Evolutionary conservation across 768 basidiomycete species (phyloP).

Genomic region (Rubroboletus satanas): DNA sequence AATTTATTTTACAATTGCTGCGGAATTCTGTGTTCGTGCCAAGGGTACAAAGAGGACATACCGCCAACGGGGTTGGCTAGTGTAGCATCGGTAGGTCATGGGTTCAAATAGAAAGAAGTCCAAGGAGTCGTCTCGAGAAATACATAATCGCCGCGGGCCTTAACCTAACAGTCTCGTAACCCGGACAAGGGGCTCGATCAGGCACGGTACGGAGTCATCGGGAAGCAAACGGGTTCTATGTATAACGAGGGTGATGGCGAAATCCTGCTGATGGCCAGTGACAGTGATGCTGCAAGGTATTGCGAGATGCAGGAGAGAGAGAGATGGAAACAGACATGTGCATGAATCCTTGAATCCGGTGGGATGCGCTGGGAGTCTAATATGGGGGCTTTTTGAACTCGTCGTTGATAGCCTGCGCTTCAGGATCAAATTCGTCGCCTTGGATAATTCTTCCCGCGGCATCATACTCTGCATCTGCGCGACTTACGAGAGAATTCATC

Average conservation of each 20-base stretch:
- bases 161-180: not conserved
- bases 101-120: not conserved
- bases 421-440: slow-evolving; percentile 49
- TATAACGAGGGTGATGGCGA: not conserved
- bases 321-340: not conserved
- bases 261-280: not conserved
- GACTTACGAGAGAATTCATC: slow-evolving; percentile 65
- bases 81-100: not conserved
- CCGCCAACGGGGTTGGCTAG: not conserved
- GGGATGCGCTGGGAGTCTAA: slow-evolving; percentile 12
- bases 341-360: not conserved
- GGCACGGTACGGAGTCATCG: not conserved
- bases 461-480: slow-evolving; percentile 50
- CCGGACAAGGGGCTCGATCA: not conserved
- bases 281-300: not conserved
- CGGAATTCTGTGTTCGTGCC: not conserved
- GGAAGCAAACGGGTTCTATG: not conserved
- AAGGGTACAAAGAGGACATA: not conserved
- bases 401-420: slow-evolving; percentile 52
- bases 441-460: slow-evolving; percentile 50
- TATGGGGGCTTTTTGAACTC: slow-evolving; percentile 63
- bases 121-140: not conserved
- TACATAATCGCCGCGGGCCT: not conserved
- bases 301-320: not conserved
- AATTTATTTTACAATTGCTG: not conserved